A percentile compares a stretch with the other conserved stretches of the same genome.
Conservation (phyloP, 495 filamentous ascomycete genomes). For the Daldinia childiae region DNA sequence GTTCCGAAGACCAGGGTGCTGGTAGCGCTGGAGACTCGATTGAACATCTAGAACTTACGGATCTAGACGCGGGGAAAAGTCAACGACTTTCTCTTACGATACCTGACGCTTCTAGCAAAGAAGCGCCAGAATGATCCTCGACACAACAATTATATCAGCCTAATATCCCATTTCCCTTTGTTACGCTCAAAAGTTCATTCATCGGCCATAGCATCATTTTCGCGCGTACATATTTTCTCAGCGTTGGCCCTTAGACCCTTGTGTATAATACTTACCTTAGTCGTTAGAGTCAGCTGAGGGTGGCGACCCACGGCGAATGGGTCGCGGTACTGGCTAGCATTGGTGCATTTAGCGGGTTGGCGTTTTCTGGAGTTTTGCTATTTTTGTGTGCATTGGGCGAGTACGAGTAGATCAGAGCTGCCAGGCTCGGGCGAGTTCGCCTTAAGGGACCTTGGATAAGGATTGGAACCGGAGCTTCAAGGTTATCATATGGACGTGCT, state of each 20-base stretch:
- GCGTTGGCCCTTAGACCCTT: slow-evolving; percentile 33
- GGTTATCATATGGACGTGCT: slow-evolving; percentile 22
- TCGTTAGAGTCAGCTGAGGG: slow-evolving; percentile 33
- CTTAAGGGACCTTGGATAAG: slow-evolving; percentile 33
- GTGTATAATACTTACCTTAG: slow-evolving; percentile 46
- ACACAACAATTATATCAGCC: slow-evolving; percentile 12
- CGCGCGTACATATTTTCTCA: slow-evolving; percentile 41
- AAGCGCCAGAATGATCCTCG: slow-evolving; percentile 25
- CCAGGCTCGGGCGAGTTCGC: slow-evolving; percentile 10
- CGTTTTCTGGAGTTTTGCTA: slow-evolving; percentile 28
- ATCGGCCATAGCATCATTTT: slow-evolving; percentile 26
- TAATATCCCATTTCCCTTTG: slow-evolving; percentile 28
- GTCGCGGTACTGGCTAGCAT: slow-evolving; percentile 31
- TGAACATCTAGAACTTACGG: slow-evolving; percentile 2
- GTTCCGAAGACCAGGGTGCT: slow-evolving; percentile 1
- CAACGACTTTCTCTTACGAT: slow-evolving; percentile 41
- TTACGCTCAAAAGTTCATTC: slow-evolving; percentile 27
- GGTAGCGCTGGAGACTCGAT: slow-evolving; percentile 7
- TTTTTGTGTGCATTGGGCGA: slow-evolving; percentile 17
- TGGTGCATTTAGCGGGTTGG: slow-evolving; percentile 38
- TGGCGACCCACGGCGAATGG: slow-evolving; percentile 21
- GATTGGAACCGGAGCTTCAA: slow-evolving; percentile 6
- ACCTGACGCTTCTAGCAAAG: slow-evolving; percentile 21
- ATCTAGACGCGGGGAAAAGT: slow-evolving; percentile 13
- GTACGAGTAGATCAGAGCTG: slow-evolving; percentile 13